Conservation (phyloP, 495 filamentous ascomycete genomes). For the Amphirosellinia nigrospora region DNA sequence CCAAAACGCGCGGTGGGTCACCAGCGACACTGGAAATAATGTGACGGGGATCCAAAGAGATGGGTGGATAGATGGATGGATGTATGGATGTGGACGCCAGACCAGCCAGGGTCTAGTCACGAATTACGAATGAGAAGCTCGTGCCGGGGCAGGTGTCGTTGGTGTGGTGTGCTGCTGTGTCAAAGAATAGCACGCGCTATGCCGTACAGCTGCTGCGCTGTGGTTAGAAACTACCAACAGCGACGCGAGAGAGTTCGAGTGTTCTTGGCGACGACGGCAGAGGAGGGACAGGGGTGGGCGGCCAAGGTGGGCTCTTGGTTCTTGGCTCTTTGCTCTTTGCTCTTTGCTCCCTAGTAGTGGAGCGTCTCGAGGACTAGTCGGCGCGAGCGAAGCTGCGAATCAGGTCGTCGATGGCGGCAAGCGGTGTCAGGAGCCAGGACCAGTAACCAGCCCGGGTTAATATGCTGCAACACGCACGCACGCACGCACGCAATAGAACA, state of each 20-base stretch:
- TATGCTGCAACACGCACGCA: too few species aligned
- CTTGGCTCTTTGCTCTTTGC: too few species aligned
- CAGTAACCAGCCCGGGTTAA: slow-evolving; percentile 1
- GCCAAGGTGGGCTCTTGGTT: neutral
- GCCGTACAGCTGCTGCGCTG: slow-evolving; percentile 7
- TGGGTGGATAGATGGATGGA: slow-evolving; percentile 30
- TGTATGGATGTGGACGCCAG: slow-evolving; percentile 21
- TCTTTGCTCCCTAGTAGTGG: slow-evolving; percentile 10
- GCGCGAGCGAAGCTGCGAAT: slow-evolving; percentile 18
- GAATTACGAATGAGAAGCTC: slow-evolving; percentile 3
- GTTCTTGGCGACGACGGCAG: slow-evolving; percentile 1
- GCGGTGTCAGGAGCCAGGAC: slow-evolving; percentile 6
- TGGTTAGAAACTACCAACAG: slow-evolving; percentile 2
- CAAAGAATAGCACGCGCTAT: slow-evolving; percentile 8
- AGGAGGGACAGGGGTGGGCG: slow-evolving; percentile 1
- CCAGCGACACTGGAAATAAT: slow-evolving; percentile 27
- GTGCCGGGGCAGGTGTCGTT: neutral
- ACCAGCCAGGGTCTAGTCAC: slow-evolving; percentile 10
- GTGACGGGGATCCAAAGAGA: slow-evolving; percentile 30
- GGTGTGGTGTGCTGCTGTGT: neutral
- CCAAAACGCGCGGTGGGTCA: slow-evolving; percentile 28
- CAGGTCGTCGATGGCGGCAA: slow-evolving; percentile 21
- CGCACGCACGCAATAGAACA: neutral
- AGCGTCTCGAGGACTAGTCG: slow-evolving; percentile 23
- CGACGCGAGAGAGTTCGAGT: neutral